These are phyloP conservation scores for Tuber indicum DNA, from an alignment of 495 filamentous ascomycete species.

Conservation along the genomic window DNA sequence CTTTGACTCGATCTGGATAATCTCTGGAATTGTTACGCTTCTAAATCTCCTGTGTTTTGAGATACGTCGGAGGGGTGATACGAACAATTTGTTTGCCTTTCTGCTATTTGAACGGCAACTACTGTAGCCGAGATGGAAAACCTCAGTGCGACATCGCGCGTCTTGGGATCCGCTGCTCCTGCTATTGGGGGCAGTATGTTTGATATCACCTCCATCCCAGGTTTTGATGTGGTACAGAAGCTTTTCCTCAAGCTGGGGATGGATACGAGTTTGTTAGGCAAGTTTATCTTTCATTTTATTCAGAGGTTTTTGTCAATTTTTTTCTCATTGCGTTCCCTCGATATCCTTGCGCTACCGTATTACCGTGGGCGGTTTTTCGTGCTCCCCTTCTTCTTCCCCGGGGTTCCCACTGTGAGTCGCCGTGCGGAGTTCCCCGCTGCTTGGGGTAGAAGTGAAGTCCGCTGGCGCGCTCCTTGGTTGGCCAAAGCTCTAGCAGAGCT, in stretches of 20 bases:
- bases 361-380: neutral
- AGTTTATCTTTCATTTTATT: constrained; percentile 17
- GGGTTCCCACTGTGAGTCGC: neutral
- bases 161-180: constrained; percentile 25
- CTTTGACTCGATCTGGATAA: neutral
- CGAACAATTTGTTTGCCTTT: neutral
- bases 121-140: constrained; percentile 27
- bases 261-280: constrained; percentile 38
- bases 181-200: constrained; percentile 30
- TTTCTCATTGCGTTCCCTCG: neutral
- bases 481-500: neutral
- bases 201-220: constrained; percentile 39
- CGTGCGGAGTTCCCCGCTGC: neutral
- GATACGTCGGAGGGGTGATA: neutral
- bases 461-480: neutral
- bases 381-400: neutral
- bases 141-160: constrained; percentile 37
- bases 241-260: constrained; percentile 36
- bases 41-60: neutral
- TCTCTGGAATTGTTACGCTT: neutral
- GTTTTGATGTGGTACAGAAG: constrained; percentile 39
- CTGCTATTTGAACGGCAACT: neutral
- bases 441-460: neutral
- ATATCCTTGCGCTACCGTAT: neutral
- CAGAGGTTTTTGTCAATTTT: neutral